Base-by-base conservation (phyloP, 352 stramenopile species). In the Plasmopara viticola region DNA sequence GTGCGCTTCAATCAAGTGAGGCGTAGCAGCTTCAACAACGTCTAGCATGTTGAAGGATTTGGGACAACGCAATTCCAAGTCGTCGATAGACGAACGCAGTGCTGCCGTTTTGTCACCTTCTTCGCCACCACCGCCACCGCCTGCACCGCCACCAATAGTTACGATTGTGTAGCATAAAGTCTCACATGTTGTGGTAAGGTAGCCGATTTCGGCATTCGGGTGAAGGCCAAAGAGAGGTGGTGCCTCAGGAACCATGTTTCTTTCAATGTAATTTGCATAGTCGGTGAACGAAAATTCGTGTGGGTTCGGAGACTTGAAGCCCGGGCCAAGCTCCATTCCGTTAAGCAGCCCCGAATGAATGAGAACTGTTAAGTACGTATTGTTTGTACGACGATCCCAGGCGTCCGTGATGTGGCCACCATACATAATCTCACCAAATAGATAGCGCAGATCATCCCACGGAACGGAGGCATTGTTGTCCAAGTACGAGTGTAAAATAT, bases 341-440 rank as follows among this genome's bases (percentile, higher is more conserved):
- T 60, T 80, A 8, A 98, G 76, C 39, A 98, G 60, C 2, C 69
- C 78, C 0, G 80, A 70, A 43, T 97, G 89, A 47, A 98, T 86
- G 13, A 97, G 68, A 54, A 97, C 86, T 12, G 72, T 67, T 45
- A 98, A 61, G 60, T 98, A 98, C 40, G 90, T 96, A 60, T 98
- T 97, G 72, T 95, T 96, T n/a, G 90, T 97, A 44, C 93, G 84
- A 29, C 92, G 87, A 68, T 98, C 93, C 93, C 93, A 98, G 9
- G 92, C 86, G 54, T 98, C 92, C 9, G 93, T 98, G 53, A 98
- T 98, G 59, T 98, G 92, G 9, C 93, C 93, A 31, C 93, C 93
- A 69, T 98, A 98, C 93, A 98, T 98, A 70, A 98, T 98, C 66
- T 98, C 92, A 29, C 93, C 93, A 61, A 98, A 97, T 40, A 98